Base-by-base conservation (phyloP, 495 filamentous ascomycete species). In the Filosporella fistucella region DNA sequence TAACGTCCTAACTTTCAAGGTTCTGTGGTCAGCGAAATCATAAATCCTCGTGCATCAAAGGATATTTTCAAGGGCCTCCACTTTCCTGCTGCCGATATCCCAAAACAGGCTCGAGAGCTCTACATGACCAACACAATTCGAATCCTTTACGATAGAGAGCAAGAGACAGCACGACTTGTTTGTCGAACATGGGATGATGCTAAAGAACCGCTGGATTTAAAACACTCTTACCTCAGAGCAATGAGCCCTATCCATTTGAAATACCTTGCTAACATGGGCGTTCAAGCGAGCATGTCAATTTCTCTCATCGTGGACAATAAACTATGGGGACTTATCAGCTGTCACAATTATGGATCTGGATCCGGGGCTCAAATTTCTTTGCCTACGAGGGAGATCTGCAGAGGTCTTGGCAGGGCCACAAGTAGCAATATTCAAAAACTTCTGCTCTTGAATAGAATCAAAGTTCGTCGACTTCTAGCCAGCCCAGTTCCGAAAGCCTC, bases 41-140 rank as follows among this genome's bases (percentile, higher is more conserved):
- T 94, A 16, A 86, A 96, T 57, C 81, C 84, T 3, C 63, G 75
- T 30, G 77, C 78, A 16, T 89, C 87, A 0, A 84, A 83, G 41
- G 89, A 95, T 62, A 71, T 95, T 0, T 96, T 36, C n/a, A 34
- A 30, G 16, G 47, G 89, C 8, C 73, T 96, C 13, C 81, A 94
- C 64, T 96, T 97, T 52, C 91, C 91, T 0, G 89, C 89, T 4
- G 82, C 88, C 3, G 91, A 95, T 61, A 96, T 96, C 22, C 89
- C 89, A 10, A 86, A 81, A 51, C 91, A 91, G 64, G 87, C 87
- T n/a, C 76, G 86, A 38, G 85, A 90, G 54, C 68, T 94, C 38
- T 84, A 93, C 72, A 80, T 85, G 68, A 64, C 84, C 67, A 95
- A 79, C 74, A 89, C 81, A 64, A 85, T 89, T 6, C 81, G 86